Evolutionary conservation across 352 stramenopile species (phyloP).

Genomic region (Peronospora farinosa): DNA sequence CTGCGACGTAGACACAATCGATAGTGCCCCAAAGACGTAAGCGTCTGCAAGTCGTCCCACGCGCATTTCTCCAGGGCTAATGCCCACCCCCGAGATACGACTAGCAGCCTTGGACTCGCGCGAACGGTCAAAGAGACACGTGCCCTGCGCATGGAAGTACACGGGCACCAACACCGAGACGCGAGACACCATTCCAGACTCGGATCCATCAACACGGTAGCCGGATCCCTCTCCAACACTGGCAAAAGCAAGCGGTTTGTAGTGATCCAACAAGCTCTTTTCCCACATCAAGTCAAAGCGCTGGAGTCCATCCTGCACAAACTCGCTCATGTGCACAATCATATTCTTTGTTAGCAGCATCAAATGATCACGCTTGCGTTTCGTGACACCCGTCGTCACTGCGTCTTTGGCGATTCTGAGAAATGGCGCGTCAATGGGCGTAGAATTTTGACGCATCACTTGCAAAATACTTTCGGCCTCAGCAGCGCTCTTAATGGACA

Average conservation of each 20-base stretch:
- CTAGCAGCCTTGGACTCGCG: slow-evolving; percentile 37
- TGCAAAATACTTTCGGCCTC: slow-evolving; percentile 72
- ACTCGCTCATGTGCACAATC: slow-evolving; percentile 81
- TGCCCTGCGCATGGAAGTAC: slow-evolving; percentile 71
- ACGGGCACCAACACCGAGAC: slow-evolving; percentile 77
- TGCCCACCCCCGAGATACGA: slow-evolving; percentile 60
- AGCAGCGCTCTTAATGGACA: slow-evolving; percentile 71
- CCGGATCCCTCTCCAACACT: slow-evolving; percentile 61
- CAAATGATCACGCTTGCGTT: slow-evolving; percentile 66
- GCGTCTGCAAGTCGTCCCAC: slow-evolving; percentile 64
- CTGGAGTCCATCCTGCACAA: slow-evolving; percentile 73
- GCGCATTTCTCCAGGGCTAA: slow-evolving; percentile 53
- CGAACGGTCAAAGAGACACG: slow-evolving; percentile 75
- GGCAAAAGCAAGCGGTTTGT: slow-evolving; percentile 68
- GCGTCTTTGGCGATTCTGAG: slow-evolving; percentile 61
- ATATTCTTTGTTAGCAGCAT: slow-evolving; percentile 79
- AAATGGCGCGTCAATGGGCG: slow-evolving; percentile 51
- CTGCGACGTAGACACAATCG: slow-evolving; percentile 72
- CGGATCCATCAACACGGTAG: slow-evolving; percentile 64
- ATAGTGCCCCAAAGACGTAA: slow-evolving; percentile 79
- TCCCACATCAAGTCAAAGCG: slow-evolving; percentile 82
- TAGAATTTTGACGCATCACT: slow-evolving; percentile 45
- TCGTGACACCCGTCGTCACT: slow-evolving; percentile 53
- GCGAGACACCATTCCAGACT: slow-evolving; percentile 47
- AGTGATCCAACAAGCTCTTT: slow-evolving; percentile 72